These are phyloP conservation scores for Gracilaria caudata DNA, from an alignment of 23 red algal genomes.

Conservation along the genomic window DNA sequence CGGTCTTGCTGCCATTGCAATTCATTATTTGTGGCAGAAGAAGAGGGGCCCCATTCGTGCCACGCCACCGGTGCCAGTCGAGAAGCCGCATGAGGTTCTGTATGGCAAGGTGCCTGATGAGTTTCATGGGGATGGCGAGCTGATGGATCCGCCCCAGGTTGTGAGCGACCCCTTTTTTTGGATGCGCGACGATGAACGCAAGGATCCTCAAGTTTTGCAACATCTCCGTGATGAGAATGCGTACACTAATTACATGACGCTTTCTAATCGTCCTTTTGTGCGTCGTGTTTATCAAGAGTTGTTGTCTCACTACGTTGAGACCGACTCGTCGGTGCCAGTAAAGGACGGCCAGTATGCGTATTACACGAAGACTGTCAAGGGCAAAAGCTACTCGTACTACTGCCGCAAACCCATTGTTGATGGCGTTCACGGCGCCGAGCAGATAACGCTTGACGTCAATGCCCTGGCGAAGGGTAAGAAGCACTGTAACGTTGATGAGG, in stretches of 20 bases:
- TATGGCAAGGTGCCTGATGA: constrained; percentile 50
- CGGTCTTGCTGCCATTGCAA: neutral
- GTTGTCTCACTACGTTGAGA: constrained; percentile 73
- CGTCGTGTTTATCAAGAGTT: constrained; percentile 72
- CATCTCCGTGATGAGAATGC: constrained; percentile 83
- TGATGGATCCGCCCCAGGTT: constrained; percentile 65
- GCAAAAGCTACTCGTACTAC: constrained; percentile 65
- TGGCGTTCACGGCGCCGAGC: constrained; percentile 46
- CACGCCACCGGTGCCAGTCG: constrained; percentile 46
- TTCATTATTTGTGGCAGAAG: neutral
- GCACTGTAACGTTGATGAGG: constrained; percentile 56
- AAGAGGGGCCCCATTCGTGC: constrained; percentile 28
- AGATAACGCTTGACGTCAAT: constrained; percentile 81
- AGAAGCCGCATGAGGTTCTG: constrained; percentile 39
- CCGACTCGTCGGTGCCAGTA: constrained; percentile 65
- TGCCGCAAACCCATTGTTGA: constrained; percentile 56
- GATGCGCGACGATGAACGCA: constrained; percentile 82
- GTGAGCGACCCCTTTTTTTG: constrained; percentile 76
- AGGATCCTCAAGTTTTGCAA: constrained; percentile 59
- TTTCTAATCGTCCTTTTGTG: constrained; percentile 17
- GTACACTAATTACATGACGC: constrained; percentile 76
- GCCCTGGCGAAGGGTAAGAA: constrained; percentile 58
- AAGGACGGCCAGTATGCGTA: constrained; percentile 70
- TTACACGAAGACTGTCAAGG: constrained; percentile 66
- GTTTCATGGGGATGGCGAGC: constrained; percentile 39